phyloP scores from a whole-genome alignment of 139 green algal species.

The Diplosphaera chodatii region DNA sequence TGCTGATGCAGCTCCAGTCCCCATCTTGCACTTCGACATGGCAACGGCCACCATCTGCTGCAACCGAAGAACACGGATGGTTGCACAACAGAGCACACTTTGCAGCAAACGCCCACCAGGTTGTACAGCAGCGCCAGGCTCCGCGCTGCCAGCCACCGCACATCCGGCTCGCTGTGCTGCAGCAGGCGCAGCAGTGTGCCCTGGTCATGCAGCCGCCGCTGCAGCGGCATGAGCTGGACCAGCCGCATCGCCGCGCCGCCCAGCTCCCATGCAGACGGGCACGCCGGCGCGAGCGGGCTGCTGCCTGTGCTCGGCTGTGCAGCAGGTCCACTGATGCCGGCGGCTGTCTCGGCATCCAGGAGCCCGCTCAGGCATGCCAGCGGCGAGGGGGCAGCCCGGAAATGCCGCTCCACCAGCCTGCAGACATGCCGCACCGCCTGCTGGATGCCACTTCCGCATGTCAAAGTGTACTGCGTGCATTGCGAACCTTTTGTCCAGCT shows the following conservation, averaged over 20 bases:
- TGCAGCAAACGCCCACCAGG: no score
- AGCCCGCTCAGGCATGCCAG: constrained; percentile 19
- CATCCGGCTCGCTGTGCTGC: constrained; percentile 26
- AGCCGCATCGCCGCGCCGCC: constrained; percentile 35
- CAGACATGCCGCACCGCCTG: no score
- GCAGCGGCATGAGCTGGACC: constrained; percentile 40
- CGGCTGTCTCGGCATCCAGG: background rate
- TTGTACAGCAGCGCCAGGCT: constrained; percentile 27
- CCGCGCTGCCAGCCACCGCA: constrained; percentile 39
- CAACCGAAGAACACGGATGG: no score
- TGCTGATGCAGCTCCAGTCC: no score
- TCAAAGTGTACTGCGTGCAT: no score
- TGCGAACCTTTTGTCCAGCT: no score
- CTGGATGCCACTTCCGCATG: no score
- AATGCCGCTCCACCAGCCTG: constrained; percentile 38
- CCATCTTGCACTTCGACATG: no score
- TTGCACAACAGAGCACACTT: no score
- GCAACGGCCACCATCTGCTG: no score
- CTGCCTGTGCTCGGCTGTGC: background rate
- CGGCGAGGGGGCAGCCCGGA: constrained; percentile 14
- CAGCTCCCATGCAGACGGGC: constrained; percentile 17
- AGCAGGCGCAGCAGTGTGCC: constrained; percentile 37
- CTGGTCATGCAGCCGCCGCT: constrained; percentile 26
- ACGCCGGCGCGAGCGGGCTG: background rate
- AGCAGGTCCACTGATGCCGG: background rate